Percentiles rank a stretch among this genome's conserved stretches.
Evolutionary conservation across 805 yeast species (phyloP).

Genomic region (Candida awuae): DNA sequence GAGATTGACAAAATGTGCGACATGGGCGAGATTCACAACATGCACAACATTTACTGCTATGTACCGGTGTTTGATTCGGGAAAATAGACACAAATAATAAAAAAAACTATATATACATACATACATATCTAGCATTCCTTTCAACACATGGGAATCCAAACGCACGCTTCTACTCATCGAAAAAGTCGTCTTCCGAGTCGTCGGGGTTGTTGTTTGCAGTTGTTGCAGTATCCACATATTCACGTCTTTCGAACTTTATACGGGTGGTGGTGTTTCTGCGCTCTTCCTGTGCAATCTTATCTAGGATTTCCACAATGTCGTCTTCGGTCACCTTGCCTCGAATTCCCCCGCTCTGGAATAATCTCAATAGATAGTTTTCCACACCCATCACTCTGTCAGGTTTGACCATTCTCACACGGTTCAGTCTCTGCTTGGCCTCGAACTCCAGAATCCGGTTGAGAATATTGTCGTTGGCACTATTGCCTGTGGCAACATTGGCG

Average conservation of each 20-base stretch:
- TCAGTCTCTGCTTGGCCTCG: conserved; percentile 77
- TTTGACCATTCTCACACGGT: conserved; percentile 80
- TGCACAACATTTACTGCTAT: too few relatives aligned
- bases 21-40: too few relatives aligned
- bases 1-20: too few relatives aligned
- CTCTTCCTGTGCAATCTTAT: conserved; percentile 71
- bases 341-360: conserved; percentile 72
- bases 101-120: too few relatives aligned
- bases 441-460: conserved; percentile 71
- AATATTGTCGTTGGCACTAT: conserved; percentile 22
- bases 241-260: conserved; percentile 51
- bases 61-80: too few relatives aligned
- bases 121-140: too few relatives aligned
- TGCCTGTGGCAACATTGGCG: conserved; percentile 8
- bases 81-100: too few relatives aligned
- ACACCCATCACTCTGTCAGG: conserved; percentile 89
- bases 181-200: conserved; percentile 28
- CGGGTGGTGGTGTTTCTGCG: conserved; percentile 52
- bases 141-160: too few relatives aligned
- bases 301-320: conserved; percentile 75
- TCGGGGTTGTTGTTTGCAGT: conserved; percentile 17
- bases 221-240: conserved; percentile 12
- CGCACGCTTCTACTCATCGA: conserved; percentile 24
- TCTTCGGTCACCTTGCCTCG: conserved; percentile 67
- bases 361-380: conserved; percentile 64